Evolutionary conservation across 2,329 filamentous ascomycete genomes (phyloP).

Genomic region (Orbilia quercus): DNA sequence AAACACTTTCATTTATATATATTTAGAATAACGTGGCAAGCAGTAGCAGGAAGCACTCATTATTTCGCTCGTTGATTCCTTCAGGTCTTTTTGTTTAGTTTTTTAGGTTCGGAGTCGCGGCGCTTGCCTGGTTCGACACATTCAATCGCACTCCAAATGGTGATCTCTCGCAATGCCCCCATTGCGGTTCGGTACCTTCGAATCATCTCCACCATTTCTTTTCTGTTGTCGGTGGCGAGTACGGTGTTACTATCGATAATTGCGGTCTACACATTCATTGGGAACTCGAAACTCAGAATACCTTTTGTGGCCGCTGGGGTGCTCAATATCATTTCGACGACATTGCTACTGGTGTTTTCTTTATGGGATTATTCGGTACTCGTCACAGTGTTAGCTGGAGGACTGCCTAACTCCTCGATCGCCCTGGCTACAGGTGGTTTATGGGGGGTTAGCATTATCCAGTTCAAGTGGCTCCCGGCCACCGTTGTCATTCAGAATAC

Average conservation of each 20-base stretch:
- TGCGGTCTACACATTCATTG: slow-evolving; percentile 46
- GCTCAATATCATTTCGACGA: slow-evolving; percentile 46
- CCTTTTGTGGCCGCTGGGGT: slow-evolving; percentile 45
- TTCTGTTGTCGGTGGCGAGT: slow-evolving; percentile 40
- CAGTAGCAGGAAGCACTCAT: slow-evolving; percentile 13
- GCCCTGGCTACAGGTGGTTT: slow-evolving; percentile 36
- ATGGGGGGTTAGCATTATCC: slow-evolving; percentile 47
- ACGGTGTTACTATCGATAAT: slow-evolving; percentile 49
- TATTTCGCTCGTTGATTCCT: slow-evolving; percentile 1
- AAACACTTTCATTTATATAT: slow-evolving; percentile 19
- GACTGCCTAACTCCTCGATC: slow-evolving; percentile 29
- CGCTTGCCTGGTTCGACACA: slow-evolving; percentile 29
- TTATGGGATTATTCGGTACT: slow-evolving; percentile 46
- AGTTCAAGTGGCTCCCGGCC: slow-evolving; percentile 47
- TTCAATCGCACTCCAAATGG: slow-evolving; percentile 39
- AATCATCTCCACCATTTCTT: slow-evolving; percentile 33
- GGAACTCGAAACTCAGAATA: slow-evolving; percentile 36
- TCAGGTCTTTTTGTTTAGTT: slow-evolving; percentile 17
- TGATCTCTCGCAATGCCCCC: slow-evolving; percentile 50
- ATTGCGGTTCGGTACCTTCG: slow-evolving; percentile 52
- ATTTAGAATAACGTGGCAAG: slow-evolving; percentile 31
- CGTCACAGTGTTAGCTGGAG: slow-evolving; percentile 32
- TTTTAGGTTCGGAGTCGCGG: slow-evolving; percentile 20
- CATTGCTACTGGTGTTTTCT: slow-evolving; percentile 45
- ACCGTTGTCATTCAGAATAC: slow-evolving; percentile 42